Evolutionary conservation across 768 basidiomycete species (phyloP), one percentile per base, ranked within the genome.

Genomic region (Amanita brunnescens): DNA sequence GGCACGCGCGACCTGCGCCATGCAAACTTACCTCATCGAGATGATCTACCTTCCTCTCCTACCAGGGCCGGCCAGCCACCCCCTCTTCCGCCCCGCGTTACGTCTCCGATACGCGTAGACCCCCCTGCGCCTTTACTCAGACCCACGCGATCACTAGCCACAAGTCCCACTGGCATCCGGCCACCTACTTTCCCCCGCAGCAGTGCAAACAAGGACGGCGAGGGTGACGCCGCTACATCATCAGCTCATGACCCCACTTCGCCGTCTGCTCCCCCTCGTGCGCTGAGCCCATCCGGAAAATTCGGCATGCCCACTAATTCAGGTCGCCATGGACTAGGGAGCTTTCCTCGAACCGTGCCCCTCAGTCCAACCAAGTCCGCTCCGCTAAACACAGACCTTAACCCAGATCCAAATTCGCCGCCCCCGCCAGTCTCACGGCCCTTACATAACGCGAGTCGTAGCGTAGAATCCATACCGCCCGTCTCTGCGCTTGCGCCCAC

Each of bases 1-100:
- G 90, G 87, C 18, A 89, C 85, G 7, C 75, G 77, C 48, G 80
- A 87, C 59, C 74, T 88, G 29, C 78, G 86, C 46, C 79, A 82
- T 49, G 83, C 81, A 49, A 86, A 87, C 61, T 77, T 86, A 8
- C 80, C 84, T 21, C 63, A 78, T 54, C 65, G 68, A 56, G 66
- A 69, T 30, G 72, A 72, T 18, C 49, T 57, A 18, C 64, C 64
- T 16, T 54, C 60, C 10, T 58, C 52, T 37, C 52, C 58, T 33
- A 59, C 56, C 16, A 61, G 21, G 41, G 40, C 23, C 42, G 55
- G 6, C 29, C 37, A n/a, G 50, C 46, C 45, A 58, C 63, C 47
- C 58, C 62, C 46, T 54, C 61, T 33, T 62, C 58, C 70, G 34
- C 66, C 67, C n/a, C 61, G 57, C 12, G 54, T 63, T 5, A 54